Evolutionary conservation across 2,329 filamentous ascomycete genomes (phyloP), one percentile per base, ranked within the genome.

Genomic region (Parascedosporium putredinis): DNA sequence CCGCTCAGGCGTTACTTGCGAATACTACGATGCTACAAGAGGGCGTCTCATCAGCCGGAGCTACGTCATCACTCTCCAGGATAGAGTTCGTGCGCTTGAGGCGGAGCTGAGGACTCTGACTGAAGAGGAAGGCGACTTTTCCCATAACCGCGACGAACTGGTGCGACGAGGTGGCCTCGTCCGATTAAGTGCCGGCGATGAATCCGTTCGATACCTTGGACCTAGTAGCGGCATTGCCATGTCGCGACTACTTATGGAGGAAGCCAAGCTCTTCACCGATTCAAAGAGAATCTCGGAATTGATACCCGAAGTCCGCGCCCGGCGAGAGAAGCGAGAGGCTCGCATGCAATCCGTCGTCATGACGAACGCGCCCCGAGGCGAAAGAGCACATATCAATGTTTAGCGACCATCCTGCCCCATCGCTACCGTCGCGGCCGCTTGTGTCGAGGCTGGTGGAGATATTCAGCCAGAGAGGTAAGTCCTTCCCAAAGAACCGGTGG

Each of bases 161-260:
- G 81, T 96, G 58, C 84, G 89, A 20, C 86, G 87, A 0, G 88
- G 88, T 20, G 90, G 89, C 23, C 78, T 91, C 56, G 88, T 97
- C 58, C 84, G 84, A 40, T 79, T 97, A 48, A 83, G 85, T 59
- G 87, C 91, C 58, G 83, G 83, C 50, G 88, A 95, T 63, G 91
- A 96, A 66, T 83, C 79, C 1, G 83, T 87, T 14, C 86, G 91
- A 54, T 97, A 93, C 62, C 73, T 98, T 2, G 93, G 93, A 0
- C 87, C 93, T 2, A 95, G 90, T 45, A 97, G 91, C 64, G 93
- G 91, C 52, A 95, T 96, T 59, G 88, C 89, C 61, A 95, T 97
- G 72, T 95, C 90, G 10, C 82, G 91, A 25, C 75, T 97, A 57
- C 83, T 98, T 9, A 96, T 98, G 86, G 90, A 96, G 64, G 82